These are phyloP conservation scores for Infundibulicybe gibba DNA, from an alignment of 768 basidiomycete species.

Conservation along the genomic window DNA sequence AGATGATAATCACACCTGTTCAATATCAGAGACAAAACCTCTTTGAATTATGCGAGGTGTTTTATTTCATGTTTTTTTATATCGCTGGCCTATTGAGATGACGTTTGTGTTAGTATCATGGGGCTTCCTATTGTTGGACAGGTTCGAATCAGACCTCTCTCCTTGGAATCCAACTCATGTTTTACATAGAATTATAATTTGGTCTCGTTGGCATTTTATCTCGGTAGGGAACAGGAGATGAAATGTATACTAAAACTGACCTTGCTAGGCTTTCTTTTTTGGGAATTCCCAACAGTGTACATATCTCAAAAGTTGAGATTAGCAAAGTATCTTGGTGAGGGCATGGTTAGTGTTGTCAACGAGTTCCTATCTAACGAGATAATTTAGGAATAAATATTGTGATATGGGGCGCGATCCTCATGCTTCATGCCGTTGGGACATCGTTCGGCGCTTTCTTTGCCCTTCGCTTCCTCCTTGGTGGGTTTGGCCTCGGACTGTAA, in stretches of 20 bases:
- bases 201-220: conserved; percentile 60
- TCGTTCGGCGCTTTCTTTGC: conserved; percentile 63
- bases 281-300: conserved; percentile 66
- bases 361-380: too few relatives aligned
- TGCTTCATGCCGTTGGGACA: conserved; percentile 54
- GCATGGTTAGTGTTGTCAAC: too few relatives aligned
- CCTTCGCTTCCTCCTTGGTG: conserved; percentile 57
- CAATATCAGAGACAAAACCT: conserved; percentile 66
- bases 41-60: conserved; percentile 69
- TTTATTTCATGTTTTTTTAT: conserved; percentile 2
- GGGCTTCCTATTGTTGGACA: conserved; percentile 61
- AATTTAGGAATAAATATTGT: conserved; percentile 50
- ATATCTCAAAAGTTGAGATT: conserved; percentile 57
- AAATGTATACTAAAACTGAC: too few relatives aligned
- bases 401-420: conserved; percentile 55
- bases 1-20: not conserved
- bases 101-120: conserved; percentile 44
- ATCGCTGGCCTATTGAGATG: not conserved
- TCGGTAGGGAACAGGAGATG: conserved; percentile 30
- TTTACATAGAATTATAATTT: conserved; percentile 53
- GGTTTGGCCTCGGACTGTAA: conserved; percentile 3
- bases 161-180: conserved; percentile 3
- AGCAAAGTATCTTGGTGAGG: conserved; percentile 58
- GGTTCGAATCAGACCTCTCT: conserved; percentile 22
- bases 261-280: conserved; percentile 46